Base-by-base conservation (phyloP, 768 basidiomycete species). In the Russula sp. region DNA sequence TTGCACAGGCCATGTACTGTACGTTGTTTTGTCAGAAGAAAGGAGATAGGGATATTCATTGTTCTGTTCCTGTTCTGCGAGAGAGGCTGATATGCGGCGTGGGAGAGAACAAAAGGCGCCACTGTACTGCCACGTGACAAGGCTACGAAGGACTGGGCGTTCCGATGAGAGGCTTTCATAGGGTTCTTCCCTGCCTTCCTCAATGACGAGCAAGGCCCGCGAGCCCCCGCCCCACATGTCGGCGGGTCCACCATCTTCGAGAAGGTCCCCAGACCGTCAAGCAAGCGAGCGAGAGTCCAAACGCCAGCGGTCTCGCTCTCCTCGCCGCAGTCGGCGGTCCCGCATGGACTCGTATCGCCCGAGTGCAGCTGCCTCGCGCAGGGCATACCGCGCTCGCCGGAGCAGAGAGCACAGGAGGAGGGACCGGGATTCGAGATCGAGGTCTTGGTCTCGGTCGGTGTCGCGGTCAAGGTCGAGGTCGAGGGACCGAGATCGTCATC, bases 381-480 rank as follows among this genome's bases (percentile, higher is more conserved):
- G 62, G 52, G 62, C 62, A 16, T 59, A 63, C 45, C 62, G 41
- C 32, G 62, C 62, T 43, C 62, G 62, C 46, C 35, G 57, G 41
- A 63, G 62, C 41, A 63, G 62, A 54, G 62, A 63, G 20, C 57
- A 25, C 39, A 58, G 6, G n/a, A 32, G 39, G n/a, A 53, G 39
- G 14, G 61, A 63, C 10, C 36, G 51, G 32, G 46, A 55, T 38
- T 59, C 62, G 39, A 58, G 58, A 63, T 63, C 62, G 39, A 59
- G 61, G 56, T 64, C 63, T 3, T 20, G 39, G 16, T 60, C 63
- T 11, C 20, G 59, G 56, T 66, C 63, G 10, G n/a, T 50, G 18
- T 65, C 55, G 25, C 42, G 56, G 49, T 63, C 62, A 0, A 59
- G 60, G 55, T 71, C 70, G 52, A 72, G 65, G 60, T 79, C 78